Conservation (phyloP, 306 rosid species). For the Argentina anserina region DNA sequence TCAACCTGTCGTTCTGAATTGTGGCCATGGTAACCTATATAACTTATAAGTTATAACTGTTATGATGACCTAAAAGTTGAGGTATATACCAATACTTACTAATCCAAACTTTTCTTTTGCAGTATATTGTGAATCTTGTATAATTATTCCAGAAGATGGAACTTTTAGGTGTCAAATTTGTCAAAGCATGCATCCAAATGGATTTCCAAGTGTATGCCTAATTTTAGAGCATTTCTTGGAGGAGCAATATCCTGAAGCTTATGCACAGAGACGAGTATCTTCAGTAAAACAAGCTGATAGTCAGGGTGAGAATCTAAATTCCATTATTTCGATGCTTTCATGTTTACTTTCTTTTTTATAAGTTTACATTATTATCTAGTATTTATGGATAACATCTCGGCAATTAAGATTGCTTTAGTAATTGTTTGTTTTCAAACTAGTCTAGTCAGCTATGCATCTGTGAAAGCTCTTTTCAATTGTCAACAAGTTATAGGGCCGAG, state of each 20-base stretch:
- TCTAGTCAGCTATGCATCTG: neutral
- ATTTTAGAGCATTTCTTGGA: constrained; percentile 60
- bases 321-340: neutral
- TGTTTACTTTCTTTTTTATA: neutral
- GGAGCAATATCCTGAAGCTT: constrained; percentile 58
- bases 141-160: constrained; percentile 37
- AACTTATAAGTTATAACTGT: constrained; percentile 5
- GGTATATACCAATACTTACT: constrained; percentile 15
- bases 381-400: neutral
- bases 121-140: constrained; percentile 73
- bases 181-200: constrained; percentile 67
- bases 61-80: neutral
- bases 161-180: constrained; percentile 65
- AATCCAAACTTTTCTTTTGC: constrained; percentile 15
- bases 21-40: constrained; percentile 74
- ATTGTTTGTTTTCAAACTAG: neutral
- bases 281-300: constrained; percentile 27
- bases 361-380: neutral
- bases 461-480: neutral
- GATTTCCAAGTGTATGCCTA: constrained; percentile 68
- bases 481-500: neutral
- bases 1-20: constrained; percentile 73
- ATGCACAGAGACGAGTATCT: constrained; percentile 45
- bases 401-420: neutral
- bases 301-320: constrained; percentile 22